Evolutionary conservation across 2,329 filamentous ascomycete genomes (phyloP).

Genomic region (Paecilomyces variotii): DNA sequence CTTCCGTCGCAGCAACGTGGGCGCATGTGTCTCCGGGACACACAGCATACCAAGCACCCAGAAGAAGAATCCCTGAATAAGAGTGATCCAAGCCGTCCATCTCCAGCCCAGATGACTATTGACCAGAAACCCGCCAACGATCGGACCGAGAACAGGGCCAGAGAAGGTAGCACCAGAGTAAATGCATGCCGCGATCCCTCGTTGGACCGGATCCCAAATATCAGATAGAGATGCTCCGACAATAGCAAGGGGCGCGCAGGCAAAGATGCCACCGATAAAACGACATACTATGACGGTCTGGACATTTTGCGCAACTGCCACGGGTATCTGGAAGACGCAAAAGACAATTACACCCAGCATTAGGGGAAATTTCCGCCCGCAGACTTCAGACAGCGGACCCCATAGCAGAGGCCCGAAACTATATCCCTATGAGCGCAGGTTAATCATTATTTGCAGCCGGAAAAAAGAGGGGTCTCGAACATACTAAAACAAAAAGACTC

Average conservation of each 20-base stretch:
- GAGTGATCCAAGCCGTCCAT: constrained; percentile 50
- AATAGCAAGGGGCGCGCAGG: constrained; percentile 18
- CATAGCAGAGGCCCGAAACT: constrained; percentile 15
- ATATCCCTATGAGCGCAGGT: constrained; percentile 13
- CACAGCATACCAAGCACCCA: constrained; percentile 36
- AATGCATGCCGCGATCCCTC: constrained; percentile 31
- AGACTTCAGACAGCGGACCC: constrained; percentile 11
- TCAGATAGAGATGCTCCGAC: constrained; percentile 14
- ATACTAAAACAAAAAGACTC: constrained; percentile 38
- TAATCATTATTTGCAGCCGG: neutral
- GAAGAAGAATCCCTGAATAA: constrained; percentile 41
- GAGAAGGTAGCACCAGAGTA: constrained; percentile 42
- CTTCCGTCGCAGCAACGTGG: constrained; percentile 1
- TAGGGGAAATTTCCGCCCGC: constrained; percentile 2
- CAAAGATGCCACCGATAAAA: constrained; percentile 20
- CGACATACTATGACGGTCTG: constrained; percentile 17
- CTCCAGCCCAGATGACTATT: constrained; percentile 46
- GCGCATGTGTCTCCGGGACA: constrained; percentile 36
- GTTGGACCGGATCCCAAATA: constrained; percentile 5
- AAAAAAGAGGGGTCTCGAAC: neutral
- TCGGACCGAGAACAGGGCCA: constrained; percentile 42
- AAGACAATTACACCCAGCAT: neutral
- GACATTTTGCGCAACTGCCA: constrained; percentile 27
- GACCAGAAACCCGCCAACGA: constrained; percentile 44
- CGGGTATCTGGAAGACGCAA: constrained; percentile 27